Evolutionary conservation across 2,329 filamentous ascomycete species (phyloP), one percentile per base, ranked within the genome.

Genomic region (Aureobasidium melanogenum): DNA sequence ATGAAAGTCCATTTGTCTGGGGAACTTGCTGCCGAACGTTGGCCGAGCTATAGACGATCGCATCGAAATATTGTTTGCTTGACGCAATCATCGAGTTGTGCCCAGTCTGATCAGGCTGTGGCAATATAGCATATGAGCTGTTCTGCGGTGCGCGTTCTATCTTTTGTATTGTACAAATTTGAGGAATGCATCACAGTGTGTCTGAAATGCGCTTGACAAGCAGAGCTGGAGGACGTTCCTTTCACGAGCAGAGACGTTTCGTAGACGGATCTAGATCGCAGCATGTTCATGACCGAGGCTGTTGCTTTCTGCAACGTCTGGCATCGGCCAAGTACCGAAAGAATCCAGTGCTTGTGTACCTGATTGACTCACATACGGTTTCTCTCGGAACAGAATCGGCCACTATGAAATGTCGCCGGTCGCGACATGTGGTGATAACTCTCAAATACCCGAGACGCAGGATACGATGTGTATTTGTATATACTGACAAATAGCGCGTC

Each of bases 301-400:
- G 39, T 46, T 7, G n/a, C 41, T 43, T 24, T 7, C 5, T 26
- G 17, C 38, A 55, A 43, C 51, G 38, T 43, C 26, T 22, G 26
- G 10, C 12, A 32, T 51, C 48, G 50, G 38, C 14, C 51, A 43
- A 46, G 39, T 57, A 57, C 54, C 54, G 54, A 30, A 26, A 46
- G 26, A 19, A 36, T 26, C 38, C 17, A 43, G 51, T 43, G 17
- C 15, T 10, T 15, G n/a, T 46, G 41, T 46, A 34, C 5, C 2
- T 26, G n/a, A 15, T 46, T 57, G 54, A 57, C 54, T 57, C 54
- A 57, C 28, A 12, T 41, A 56, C 54, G 54, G 54, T 12, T 46
- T 5, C 26, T 47, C n/a, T 12, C 54, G 54, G 54, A 19, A 14
- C 41, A 34, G 8, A 2, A 8, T 32, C 51, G 51, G 51, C 17